A percentile compares a stretch with the other conserved stretches of the same genome.
These are phyloP conservation scores for Lophiotrema nucula DNA, from an alignment of 495 filamentous ascomycete genomes.

Conservation along the genomic window DNA sequence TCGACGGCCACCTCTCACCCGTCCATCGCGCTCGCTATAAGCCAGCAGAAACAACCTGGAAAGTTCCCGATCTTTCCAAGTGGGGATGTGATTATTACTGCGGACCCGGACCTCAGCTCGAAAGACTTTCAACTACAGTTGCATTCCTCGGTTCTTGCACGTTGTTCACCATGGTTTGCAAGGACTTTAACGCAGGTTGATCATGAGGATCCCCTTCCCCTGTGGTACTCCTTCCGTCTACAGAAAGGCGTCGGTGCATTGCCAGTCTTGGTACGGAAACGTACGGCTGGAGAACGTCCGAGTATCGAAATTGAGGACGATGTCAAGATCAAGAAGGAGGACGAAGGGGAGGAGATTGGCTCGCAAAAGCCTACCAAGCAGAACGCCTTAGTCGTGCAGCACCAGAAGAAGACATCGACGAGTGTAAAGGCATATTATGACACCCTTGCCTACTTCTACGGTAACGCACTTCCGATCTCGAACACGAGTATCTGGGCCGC, in stretches of 20 bases:
- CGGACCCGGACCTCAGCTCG: no score
- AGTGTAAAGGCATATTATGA: constrained; percentile 13
- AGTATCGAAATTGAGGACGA: not conserved
- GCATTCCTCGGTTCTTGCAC: not conserved
- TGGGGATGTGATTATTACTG: not conserved
- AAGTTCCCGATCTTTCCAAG: not conserved
- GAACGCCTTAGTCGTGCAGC: not conserved
- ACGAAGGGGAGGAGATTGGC: not conserved
- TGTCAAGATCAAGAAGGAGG: constrained; percentile 2
- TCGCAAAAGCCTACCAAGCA: not conserved
- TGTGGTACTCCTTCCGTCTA: not conserved
- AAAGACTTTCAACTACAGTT: not conserved
- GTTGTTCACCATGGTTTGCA: constrained; percentile 2
- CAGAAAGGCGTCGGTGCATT: not conserved
- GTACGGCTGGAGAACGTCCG: not conserved
- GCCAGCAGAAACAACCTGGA: no score
- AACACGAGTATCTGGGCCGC: constrained; percentile 14
- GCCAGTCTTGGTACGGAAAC: not conserved
- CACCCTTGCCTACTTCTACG: constrained; percentile 27
- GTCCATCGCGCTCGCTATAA: no score
- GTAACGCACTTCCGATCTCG: constrained; percentile 8
- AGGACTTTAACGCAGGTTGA: not conserved
- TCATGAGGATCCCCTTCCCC: not conserved
- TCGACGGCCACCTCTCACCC: no score
- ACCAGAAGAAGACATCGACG: not conserved